Evolutionary conservation across 2,329 filamentous ascomycete genomes (phyloP), one percentile per base, ranked within the genome.

Genomic region (Corynespora cassiicola): DNA sequence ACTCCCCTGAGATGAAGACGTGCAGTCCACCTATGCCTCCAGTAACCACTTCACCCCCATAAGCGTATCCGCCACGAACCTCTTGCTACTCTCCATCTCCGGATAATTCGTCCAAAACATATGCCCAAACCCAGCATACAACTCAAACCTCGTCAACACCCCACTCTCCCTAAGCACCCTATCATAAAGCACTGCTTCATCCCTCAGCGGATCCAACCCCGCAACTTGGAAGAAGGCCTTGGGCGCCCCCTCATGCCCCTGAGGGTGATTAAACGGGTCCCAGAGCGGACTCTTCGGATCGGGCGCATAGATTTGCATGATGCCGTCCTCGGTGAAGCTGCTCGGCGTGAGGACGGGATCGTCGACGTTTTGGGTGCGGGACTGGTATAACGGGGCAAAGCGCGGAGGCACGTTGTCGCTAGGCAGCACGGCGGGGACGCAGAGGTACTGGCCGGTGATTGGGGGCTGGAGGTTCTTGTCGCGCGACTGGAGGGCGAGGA

Each of bases 151-250:
- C 15, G 71, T 75, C 49, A 66, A 45, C 10, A 72, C 57, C 0
- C 69, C 66, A 12, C 36, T 42, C 24, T 67, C 61, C 29, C 68
- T 57, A 43, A 75, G 37, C 7, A 67, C 30, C 12, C 70, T 50
- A 44, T 76, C 74, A 27, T 76, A 73, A 5, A 79, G 50, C 21
- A 78, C 58, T 2, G 69, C 74, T 45, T 79, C 76, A 29, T 79
- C 76, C 12, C 76, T 61, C 31, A 75, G 48, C 1, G 75, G 75
- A 55, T 78, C 76, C 45, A 71, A 54, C 0, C 75, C 76, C 20
- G 70, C 74, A 12, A 78, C 67, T 47, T 75, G 70, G 48, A 78
- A 76, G 41, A 70, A 73, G 0, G 71, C 69, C 19, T 69, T 70
- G 0, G 75, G 73, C 4, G 73, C 59, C 0, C 65, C 66, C 19